Percentiles rank a stretch among this genome's conserved stretches.
These are phyloP conservation scores for Tulasnella sp. DNA, from an alignment of 768 basidiomycete species.

Conservation along the genomic window DNA sequence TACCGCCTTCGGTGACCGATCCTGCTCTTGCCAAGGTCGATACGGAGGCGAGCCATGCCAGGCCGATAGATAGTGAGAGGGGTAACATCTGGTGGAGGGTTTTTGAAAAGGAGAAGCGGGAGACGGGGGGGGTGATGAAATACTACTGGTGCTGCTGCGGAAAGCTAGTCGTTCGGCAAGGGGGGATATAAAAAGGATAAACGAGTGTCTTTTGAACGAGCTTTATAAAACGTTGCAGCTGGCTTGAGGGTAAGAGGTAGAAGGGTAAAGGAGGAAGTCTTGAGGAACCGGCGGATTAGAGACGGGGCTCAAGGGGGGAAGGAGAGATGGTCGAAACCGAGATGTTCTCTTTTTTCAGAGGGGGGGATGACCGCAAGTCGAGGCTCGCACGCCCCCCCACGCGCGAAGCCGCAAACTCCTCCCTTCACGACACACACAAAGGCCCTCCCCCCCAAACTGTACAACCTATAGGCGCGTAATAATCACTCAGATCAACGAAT, in stretches of 20 bases:
- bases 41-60: neutral
- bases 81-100: neutral
- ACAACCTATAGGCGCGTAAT: neutral
- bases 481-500: neutral
- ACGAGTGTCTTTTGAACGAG: neutral
- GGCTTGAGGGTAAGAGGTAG: neutral
- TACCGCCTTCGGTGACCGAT: constrained; percentile 37
- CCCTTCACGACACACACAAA: neutral
- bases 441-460: neutral
- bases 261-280: neutral
- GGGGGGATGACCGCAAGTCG: neutral
- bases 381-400: neutral
- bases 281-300: constrained; percentile 3
- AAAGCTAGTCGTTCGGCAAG: neutral
- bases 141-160: neutral
- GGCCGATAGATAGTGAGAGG: constrained; percentile 3
- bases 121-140: constrained; percentile 8
- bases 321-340: constrained; percentile 5
- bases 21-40: constrained; percentile 35
- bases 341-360: neutral
- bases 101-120: neutral
- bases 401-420: neutral
- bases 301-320: constrained; percentile 3
- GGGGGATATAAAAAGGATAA: neutral
- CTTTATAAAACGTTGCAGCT: neutral